Base-by-base conservation (phyloP, 208 protist species). In the Leptomonas pyrrhocoris region DNA sequence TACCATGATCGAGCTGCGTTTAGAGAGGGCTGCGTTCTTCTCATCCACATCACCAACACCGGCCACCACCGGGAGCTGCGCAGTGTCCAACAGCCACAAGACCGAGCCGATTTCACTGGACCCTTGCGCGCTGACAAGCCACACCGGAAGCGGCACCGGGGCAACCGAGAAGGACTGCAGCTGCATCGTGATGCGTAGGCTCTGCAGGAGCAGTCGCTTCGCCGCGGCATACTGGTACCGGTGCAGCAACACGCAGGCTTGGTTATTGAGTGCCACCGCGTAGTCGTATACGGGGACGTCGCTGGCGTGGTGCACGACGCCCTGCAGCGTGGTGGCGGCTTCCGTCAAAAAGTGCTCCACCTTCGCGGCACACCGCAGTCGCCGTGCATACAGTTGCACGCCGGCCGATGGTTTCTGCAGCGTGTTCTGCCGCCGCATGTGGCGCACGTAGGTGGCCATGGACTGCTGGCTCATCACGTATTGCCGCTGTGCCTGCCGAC, bases 191-290 rank as follows among this genome's bases (percentile, higher is more conserved):
- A 84, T 66, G 36, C 42, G 53, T n/a, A 84, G 56, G 21, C 74
- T 84, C 40, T 74, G 72, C 62, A 69, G 62, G 51, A 84, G 56
- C 19, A 80, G 67, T 30, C 38, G 28, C 49, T 50, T 51, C 43
- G 81, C 76, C 55, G 46, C 42, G 1, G 51, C 51, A 50, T 79
- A 80, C 18, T 79, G 67, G 45, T 71, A 48, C 5, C 65, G 66
- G 59, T 73, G 79, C 15, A 79, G 43, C 30, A 76, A 65, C 61
- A 81, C 64, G 28, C 71, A 75, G 31, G 81, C 81, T 48, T 74
- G 56, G 71, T 86, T 86, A 55, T 86, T 82, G 38, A 83, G 73
- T 31, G 81, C 81, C 23, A 77, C 77, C 8, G 77, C 81, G 68
- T 77, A 77, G 62, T 83, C 77, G 53, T 83, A 74, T 1, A 79